These are phyloP conservation scores for Carpediemonas membranifera DNA, from an alignment of 78 protist genomes.

Conservation along the genomic window DNA sequence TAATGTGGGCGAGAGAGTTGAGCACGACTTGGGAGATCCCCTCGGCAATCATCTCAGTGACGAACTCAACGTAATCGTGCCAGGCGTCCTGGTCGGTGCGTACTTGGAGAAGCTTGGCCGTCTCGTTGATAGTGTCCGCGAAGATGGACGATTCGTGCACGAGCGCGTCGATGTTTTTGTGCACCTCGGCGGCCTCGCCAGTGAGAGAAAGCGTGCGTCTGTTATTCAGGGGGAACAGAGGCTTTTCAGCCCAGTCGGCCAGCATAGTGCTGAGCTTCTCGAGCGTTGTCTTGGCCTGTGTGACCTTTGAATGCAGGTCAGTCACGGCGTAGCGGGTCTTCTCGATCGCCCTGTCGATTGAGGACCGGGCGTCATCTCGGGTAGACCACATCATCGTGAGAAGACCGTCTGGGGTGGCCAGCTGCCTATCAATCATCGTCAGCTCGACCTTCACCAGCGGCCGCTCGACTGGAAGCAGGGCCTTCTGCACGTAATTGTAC, in stretches of 20 bases:
- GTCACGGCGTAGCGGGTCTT: no score
- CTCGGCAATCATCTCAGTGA: constrained; percentile 25
- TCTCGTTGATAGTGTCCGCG: not conserved
- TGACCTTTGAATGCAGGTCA: no score
- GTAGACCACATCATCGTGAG: no score
- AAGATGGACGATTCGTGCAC: not conserved
- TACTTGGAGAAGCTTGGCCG: not conserved
- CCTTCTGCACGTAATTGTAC: constrained; percentile 40
- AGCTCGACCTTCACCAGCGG: constrained; percentile 46
- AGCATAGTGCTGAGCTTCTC: constrained; percentile 11
- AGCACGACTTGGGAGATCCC: constrained; percentile 2
- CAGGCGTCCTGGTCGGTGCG: constrained; percentile 12
- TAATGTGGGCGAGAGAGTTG: not conserved
- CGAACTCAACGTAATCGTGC: constrained; percentile 43
- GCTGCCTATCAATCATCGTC: constrained; percentile 19
- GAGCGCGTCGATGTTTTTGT: constrained; percentile 5
- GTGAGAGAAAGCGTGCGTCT: no score
- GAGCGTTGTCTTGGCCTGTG: constrained; percentile 3
- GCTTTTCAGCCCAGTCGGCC: not conserved
- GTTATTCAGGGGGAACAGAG: constrained; percentile 6
- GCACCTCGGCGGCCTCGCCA: no score
- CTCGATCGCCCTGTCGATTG: no score
- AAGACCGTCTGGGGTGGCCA: no score
- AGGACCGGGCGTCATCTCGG: no score
- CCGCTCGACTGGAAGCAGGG: constrained; percentile 48